Percentiles rank a stretch among this genome's conserved stretches.
Conservation (phyloP, 208 protist species). For the Crithidia mellificae region DNA sequence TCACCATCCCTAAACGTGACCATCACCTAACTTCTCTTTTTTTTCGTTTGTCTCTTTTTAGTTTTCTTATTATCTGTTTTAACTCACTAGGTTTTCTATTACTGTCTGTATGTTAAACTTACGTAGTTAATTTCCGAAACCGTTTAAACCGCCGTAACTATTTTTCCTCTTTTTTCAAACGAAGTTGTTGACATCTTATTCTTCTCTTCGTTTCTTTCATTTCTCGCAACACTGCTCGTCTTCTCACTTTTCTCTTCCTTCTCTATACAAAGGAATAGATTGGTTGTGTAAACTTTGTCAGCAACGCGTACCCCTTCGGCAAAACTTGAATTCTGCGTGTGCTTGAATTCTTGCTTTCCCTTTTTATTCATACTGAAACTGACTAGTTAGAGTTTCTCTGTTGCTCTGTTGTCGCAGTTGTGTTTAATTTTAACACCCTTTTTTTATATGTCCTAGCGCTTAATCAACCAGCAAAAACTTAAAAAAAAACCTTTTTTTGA, state of each 20-base stretch:
- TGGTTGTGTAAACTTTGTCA: too few species aligned
- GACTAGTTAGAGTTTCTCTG: neutral
- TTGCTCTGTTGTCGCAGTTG: too few species aligned
- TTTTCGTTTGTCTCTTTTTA: neutral
- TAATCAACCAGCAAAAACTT: too few species aligned
- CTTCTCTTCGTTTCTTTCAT: neutral
- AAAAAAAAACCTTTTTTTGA: neutral
- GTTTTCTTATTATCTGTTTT: neutral
- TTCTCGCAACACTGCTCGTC: neutral
- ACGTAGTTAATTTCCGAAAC: neutral
- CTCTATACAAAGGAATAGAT: slow-evolving; percentile 1
- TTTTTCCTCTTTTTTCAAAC: neutral
- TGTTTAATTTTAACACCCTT: too few species aligned
- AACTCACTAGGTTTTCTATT: neutral
- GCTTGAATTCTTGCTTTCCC: neutral
- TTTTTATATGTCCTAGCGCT: neutral
- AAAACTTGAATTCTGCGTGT: neutral
- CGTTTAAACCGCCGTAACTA: neutral
- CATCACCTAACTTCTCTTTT: neutral
- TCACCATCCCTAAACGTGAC: neutral
- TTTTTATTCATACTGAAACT: neutral
- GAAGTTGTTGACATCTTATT: neutral
- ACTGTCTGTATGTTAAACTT: neutral
- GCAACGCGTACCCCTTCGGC: neutral
- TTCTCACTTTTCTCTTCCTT: neutral